phyloP scores from a whole-genome alignment of 768 basidiomycete genomes.

The Phylloporus scabripes region DNA sequence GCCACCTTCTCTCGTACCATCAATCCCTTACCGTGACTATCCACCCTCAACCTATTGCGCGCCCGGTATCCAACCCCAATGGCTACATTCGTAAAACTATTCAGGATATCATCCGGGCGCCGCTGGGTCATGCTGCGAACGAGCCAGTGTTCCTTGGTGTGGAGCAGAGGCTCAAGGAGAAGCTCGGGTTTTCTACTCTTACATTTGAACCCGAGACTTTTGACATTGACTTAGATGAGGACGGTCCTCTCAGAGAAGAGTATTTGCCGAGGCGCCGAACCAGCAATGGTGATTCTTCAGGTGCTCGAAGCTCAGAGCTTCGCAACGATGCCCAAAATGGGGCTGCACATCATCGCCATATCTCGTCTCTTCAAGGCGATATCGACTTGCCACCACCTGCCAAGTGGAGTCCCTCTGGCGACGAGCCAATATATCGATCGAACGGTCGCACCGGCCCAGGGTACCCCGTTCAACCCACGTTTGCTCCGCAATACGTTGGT shows the following conservation, averaged over 20 bases:
- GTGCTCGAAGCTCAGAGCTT: conserved; percentile 2
- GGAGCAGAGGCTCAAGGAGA: conserved; percentile 57
- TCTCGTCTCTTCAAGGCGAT: conserved; percentile 13
- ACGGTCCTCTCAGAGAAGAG: conserved; percentile 76
- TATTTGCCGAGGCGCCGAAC: conserved; percentile 67
- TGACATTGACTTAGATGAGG: conserved; percentile 79
- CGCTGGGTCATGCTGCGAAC: conserved; percentile 27
- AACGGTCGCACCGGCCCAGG: conserved; percentile 47
- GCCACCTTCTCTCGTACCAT: conserved; percentile 61
- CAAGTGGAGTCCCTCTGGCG: conserved; percentile 77
- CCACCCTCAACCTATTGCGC: conserved; percentile 70
- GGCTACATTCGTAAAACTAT: conserved; percentile 62
- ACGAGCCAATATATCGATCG: conserved; percentile 63
- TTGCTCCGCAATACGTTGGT: conserved; percentile 33
- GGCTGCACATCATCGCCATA: conserved; percentile 4
- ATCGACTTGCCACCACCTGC: conserved; percentile 63
- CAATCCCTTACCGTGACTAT: conserved; percentile 52
- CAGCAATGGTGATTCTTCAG: conserved; percentile 13
- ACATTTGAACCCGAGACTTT: conserved; percentile 42
- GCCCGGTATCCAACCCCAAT: conserved; percentile 69
- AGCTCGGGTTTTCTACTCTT: conserved; percentile 40
- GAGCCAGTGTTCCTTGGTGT: conserved; percentile 70
- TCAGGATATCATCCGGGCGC: conserved; percentile 60
- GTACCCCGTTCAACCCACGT: conserved; percentile 57
- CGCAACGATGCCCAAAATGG: conserved; percentile 1